Evolutionary conservation across 495 filamentous ascomycete genomes (phyloP).

Genomic region (Tuber borchii): DNA sequence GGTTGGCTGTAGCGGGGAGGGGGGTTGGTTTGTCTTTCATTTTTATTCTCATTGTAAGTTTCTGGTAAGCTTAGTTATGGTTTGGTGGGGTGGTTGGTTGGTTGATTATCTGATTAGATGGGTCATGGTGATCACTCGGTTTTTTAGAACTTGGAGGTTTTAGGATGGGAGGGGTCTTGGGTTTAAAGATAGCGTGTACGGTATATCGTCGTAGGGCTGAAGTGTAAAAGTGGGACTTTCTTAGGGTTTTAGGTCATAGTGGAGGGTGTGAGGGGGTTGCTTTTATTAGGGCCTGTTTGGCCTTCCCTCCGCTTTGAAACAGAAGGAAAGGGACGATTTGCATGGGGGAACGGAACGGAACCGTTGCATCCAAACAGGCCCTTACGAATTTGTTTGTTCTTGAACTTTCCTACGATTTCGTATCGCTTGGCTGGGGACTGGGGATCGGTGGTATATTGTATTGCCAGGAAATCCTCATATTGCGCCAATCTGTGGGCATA

Average conservation of each 20-base stretch:
- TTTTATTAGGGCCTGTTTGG: background rate
- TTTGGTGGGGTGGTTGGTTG: background rate
- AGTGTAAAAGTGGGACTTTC: background rate
- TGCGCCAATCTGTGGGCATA: background rate
- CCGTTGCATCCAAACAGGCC: too few species aligned
- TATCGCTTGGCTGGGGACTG: background rate
- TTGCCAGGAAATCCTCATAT: background rate
- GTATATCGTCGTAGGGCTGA: background rate
- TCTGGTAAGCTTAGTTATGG: background rate
- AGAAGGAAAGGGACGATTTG: too few species aligned
- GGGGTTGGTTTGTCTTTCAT: background rate
- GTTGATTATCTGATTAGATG: conserved; percentile 1
- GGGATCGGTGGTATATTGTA: background rate
- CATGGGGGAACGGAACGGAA: too few species aligned
- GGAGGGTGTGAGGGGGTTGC: background rate
- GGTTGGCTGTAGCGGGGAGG: conserved; percentile 2
- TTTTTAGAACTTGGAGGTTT: background rate
- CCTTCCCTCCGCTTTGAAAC: too few species aligned
- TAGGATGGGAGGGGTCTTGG: too few species aligned
- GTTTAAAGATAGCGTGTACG: background rate
- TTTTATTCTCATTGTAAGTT: background rate
- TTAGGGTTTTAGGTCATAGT: background rate
- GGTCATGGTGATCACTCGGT: background rate
- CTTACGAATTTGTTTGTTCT: background rate
- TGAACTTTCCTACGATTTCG: background rate